phyloP scores from a whole-genome alignment of 2,329 filamentous ascomycete species.

The Blumeriella jaapii region DNA sequence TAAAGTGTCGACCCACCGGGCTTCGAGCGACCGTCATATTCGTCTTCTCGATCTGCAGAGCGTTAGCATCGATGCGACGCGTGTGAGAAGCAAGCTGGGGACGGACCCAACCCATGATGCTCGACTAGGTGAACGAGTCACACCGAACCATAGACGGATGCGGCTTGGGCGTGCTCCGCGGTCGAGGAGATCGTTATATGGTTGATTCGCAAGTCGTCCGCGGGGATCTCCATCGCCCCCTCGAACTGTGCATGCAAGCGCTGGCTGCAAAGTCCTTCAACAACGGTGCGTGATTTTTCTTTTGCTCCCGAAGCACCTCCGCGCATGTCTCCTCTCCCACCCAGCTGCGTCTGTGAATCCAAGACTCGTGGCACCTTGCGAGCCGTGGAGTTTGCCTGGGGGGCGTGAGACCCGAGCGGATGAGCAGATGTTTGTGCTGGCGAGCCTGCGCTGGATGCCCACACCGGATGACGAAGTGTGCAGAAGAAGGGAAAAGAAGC shows the following conservation, averaged over 20 bases:
- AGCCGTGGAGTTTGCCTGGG: slow-evolving; percentile 8
- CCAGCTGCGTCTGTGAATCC: not conserved
- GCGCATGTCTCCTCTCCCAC: not conserved
- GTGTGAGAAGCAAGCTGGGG: not conserved
- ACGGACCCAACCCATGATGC: slow-evolving; percentile 25
- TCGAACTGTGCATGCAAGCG: no score
- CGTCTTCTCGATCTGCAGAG: slow-evolving; percentile 22
- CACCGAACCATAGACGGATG: slow-evolving; percentile 5
- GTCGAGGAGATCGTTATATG: slow-evolving; percentile 8
- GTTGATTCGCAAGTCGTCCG: slow-evolving; percentile 7
- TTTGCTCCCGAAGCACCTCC: not conserved
- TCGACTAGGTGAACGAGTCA: slow-evolving; percentile 10
- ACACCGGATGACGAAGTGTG: not conserved
- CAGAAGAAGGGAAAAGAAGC: slow-evolving; percentile 1
- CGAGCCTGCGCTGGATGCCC: not conserved
- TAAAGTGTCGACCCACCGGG: slow-evolving; percentile 61
- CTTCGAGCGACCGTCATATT: slow-evolving; percentile 45
- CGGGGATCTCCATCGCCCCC: slow-evolving; percentile 5
- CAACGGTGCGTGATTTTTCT: slow-evolving; percentile 2
- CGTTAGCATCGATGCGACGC: slow-evolving; percentile 3
- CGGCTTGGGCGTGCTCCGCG: not conserved
- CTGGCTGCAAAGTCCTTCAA: no score
- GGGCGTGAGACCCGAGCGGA: slow-evolving; percentile 7
- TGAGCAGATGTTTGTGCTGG: slow-evolving; percentile 9
- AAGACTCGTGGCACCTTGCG: slow-evolving; percentile 7